These are phyloP conservation scores for Panicum miliaceum DNA, from an alignment of 176 grass and related monocot genomes.

Conservation along the genomic window DNA sequence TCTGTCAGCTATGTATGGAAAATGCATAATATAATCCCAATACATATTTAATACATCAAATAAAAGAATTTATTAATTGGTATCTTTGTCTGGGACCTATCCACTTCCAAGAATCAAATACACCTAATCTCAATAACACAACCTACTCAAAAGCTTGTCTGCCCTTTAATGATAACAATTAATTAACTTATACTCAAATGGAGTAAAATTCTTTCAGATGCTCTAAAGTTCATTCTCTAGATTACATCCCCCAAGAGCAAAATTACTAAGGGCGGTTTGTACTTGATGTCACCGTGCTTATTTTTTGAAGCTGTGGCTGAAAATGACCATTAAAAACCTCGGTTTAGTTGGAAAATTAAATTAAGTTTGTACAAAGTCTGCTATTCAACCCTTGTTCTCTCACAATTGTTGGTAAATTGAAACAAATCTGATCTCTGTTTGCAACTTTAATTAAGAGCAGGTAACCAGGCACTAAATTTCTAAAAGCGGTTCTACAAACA, in stretches of 20 bases:
- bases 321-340: neutral
- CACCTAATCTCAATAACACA: slow-evolving; percentile 4
- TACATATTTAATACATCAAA: slow-evolving; percentile 24
- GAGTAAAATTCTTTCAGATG: neutral
- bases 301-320: neutral
- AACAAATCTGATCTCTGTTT: neutral
- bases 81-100: slow-evolving; percentile 18
- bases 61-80: neutral
- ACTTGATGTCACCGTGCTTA: neutral
- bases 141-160: neutral
- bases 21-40: neutral
- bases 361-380: neutral
- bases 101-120: slow-evolving; percentile 29
- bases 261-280: slow-evolving; percentile 20
- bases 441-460: neutral
- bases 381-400: neutral
- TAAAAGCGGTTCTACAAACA: slow-evolving; percentile 5
- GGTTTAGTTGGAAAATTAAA: slow-evolving; percentile 21
- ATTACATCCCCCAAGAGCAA: slow-evolving; percentile 3
- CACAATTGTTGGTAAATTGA: neutral
- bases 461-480: neutral
- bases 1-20: slow-evolving; percentile 34
- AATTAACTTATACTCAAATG: neutral
- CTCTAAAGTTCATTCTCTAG: neutral
- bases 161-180: slow-evolving; percentile 6